Conservation (phyloP, 192 early-diverging fungal genomes). For the Endogone sp. region DNA sequence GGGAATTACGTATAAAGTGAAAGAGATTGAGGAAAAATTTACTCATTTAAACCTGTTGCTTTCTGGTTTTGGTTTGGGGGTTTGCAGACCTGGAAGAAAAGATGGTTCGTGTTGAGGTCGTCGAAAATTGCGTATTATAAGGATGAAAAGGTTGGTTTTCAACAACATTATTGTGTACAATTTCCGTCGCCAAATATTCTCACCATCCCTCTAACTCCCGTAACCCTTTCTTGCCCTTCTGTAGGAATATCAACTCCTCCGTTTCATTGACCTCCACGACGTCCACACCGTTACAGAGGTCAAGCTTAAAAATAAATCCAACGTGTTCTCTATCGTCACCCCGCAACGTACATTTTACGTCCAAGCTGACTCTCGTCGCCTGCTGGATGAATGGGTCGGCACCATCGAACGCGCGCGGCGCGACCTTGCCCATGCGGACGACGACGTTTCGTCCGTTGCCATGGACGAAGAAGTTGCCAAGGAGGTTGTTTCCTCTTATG, state of each 20-base stretch:
- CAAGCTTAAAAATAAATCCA: conserved; percentile 58
- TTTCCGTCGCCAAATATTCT: not conserved
- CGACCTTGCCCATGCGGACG: conserved; percentile 18
- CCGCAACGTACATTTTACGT: conserved; percentile 69
- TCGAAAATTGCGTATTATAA: conserved; percentile 82
- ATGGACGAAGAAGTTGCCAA: conserved; percentile 26
- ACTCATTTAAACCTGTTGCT: not conserved
- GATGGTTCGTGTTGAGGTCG: conserved; percentile 82
- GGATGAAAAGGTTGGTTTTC: conserved; percentile 59
- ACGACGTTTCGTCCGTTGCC: conserved; percentile 19
- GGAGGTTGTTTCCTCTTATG: conserved; percentile 25
- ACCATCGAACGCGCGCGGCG: conserved; percentile 58
- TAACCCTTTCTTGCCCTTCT: not conserved
- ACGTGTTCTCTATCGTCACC: conserved; percentile 75
- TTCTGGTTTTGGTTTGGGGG: not conserved
- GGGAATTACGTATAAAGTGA: no score
- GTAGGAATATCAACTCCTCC: conserved; percentile 75
- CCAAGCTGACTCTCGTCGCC: conserved; percentile 45
- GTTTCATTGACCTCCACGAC: conserved; percentile 67
- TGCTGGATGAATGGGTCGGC: conserved; percentile 73
- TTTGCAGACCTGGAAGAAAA: conserved; percentile 73
- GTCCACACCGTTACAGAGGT: conserved; percentile 70
- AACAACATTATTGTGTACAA: not conserved
- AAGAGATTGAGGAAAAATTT: conserved; percentile 1
- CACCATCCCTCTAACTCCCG: no score